Percentiles rank a stretch among this genome's conserved stretches.
These are phyloP conservation scores for Aureobasidium sp. DNA, from an alignment of 2,329 filamentous ascomycete genomes.

Conservation along the genomic window DNA sequence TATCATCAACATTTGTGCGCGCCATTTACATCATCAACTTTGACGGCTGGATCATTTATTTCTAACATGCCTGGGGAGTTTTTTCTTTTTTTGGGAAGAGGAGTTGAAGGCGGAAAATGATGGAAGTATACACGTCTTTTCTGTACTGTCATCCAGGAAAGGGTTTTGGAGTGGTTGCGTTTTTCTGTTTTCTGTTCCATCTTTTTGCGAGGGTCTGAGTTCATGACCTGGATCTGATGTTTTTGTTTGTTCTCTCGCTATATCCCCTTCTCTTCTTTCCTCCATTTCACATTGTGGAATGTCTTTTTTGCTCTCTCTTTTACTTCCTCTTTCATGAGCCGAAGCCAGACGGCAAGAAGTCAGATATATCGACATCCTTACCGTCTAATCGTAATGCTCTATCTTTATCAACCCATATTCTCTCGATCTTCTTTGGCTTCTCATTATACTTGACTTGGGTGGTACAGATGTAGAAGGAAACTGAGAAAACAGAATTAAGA, in stretches of 20 bases:
- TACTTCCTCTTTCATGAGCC: background rate
- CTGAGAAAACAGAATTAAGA: too few species aligned
- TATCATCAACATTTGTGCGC: slow-evolving; percentile 6
- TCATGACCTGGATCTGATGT: background rate
- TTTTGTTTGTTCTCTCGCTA: background rate
- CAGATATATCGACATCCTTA: slow-evolving; percentile 9
- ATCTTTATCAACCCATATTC: background rate
- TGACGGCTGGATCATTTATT: slow-evolving; percentile 12
- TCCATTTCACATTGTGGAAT: background rate
- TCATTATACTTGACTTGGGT: background rate
- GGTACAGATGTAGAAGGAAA: background rate
- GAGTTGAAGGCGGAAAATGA: slow-evolving; percentile 6
- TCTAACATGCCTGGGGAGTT: slow-evolving; percentile 2
- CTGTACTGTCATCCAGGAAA: background rate
- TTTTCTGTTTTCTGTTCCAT: background rate
- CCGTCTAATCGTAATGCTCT: slow-evolving; percentile 14
- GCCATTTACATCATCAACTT: slow-evolving; percentile 9
- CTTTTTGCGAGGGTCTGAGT: background rate
- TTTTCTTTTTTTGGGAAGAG: background rate
- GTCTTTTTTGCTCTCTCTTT: background rate
- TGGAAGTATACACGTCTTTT: background rate
- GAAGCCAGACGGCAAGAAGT: slow-evolving; percentile 11
- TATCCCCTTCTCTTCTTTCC: slow-evolving; percentile 11
- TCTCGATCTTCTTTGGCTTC: background rate
- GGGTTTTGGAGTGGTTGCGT: background rate